Conservation (phyloP, 192 early-diverging fungal species). For the Gryganskiella cystojenkinii region DNA sequence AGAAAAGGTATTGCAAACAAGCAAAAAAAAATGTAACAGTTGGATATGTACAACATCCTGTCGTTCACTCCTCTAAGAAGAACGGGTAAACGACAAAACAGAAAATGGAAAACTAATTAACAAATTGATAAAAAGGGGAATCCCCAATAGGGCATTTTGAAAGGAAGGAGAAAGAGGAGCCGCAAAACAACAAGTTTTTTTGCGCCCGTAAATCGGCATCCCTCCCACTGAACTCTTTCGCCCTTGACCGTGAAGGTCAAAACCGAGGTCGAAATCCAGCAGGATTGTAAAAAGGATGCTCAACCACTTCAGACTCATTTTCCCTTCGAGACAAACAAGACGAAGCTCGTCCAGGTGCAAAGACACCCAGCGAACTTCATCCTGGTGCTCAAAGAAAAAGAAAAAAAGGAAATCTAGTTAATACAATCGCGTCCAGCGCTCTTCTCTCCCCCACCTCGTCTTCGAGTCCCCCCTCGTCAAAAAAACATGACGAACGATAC, state of each 20-base stretch:
- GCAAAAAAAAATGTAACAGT: conserved; percentile 6
- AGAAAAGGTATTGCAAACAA: background rate
- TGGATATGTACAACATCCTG: conserved; percentile 36
- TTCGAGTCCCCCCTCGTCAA: too few relatives aligned
- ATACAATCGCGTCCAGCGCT: conserved; percentile 55
- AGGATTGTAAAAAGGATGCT: conserved; percentile 18
- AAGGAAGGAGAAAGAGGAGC: conserved; percentile 56
- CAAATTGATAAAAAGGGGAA: conserved; percentile 18
- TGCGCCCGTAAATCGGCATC: conserved; percentile 52
- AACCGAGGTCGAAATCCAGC: conserved; percentile 43
- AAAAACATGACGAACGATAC: conserved; percentile 3
- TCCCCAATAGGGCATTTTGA: conserved; percentile 20
- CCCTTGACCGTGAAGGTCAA: background rate
- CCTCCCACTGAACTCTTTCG: conserved; percentile 42
- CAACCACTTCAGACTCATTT: conserved; percentile 59
- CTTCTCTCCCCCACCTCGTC: conserved; percentile 47
- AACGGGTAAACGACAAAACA: conserved; percentile 5
- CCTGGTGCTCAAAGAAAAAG: conserved; percentile 42
- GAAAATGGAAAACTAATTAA: conserved; percentile 8
- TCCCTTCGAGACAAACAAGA: conserved; percentile 27
- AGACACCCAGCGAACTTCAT: conserved; percentile 1
- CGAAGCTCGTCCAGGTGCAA: background rate
- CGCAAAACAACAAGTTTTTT: conserved; percentile 56
- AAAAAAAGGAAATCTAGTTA: conserved; percentile 57
- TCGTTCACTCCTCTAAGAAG: background rate